Conservation (phyloP, 2,329 filamentous ascomycete species). For the Aspergillus pseudoviridinutans region DNA sequence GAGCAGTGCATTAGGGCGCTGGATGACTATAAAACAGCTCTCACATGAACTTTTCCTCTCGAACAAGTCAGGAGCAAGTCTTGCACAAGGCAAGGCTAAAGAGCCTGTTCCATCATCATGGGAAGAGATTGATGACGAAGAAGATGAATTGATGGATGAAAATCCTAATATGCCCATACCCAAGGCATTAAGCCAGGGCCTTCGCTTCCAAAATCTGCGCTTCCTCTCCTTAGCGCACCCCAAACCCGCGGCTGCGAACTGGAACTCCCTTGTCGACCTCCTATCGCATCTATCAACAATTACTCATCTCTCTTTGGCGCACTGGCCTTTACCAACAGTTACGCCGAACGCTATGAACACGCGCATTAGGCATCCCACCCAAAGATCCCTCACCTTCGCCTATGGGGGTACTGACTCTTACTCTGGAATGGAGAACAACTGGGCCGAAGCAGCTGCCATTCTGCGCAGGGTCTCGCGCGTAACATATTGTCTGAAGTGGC, state of each 20-base stretch:
- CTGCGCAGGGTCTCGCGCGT: constrained; percentile 53
- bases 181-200: constrained; percentile 19
- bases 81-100: constrained; percentile 2
- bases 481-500: constrained; percentile 57
- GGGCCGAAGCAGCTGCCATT: constrained; percentile 53
- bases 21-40: constrained; percentile 48
- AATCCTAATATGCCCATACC: constrained; percentile 8
- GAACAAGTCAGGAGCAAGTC: constrained; percentile 5
- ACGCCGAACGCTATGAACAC: constrained; percentile 51
- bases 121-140: constrained; percentile 32
- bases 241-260: constrained; percentile 42
- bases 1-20: constrained; percentile 46
- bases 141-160: neutral
- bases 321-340: constrained; percentile 58
- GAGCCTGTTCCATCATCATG: constrained; percentile 35
- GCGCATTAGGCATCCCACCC: constrained; percentile 39
- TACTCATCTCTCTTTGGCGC: constrained; percentile 59
- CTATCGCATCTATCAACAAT: constrained; percentile 52
- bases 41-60: constrained; percentile 39
- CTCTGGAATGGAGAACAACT: constrained; percentile 51
- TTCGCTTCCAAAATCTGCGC: constrained; percentile 51
- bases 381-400: constrained; percentile 39
- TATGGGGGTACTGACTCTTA: constrained; percentile 53
- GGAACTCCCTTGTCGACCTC: constrained; percentile 53
- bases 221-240: constrained; percentile 57